Percentiles rank a stretch among this genome's conserved stretches.
phyloP scores from a whole-genome alignment of 441 rosid species.

The Erodium trifolium region DNA sequence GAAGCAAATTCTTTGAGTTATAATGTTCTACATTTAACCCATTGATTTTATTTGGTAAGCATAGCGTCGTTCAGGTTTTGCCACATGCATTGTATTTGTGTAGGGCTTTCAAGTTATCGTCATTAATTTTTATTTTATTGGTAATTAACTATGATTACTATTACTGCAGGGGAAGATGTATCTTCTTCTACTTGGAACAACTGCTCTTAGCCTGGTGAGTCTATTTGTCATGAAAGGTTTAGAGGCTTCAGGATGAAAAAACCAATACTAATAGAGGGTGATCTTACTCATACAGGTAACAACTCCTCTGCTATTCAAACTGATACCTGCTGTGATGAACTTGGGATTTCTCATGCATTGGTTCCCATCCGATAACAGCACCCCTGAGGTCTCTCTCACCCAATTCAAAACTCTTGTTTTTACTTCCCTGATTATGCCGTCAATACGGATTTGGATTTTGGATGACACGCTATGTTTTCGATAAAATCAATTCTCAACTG shows the following conservation, averaged over 20 bases:
- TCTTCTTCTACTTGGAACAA: conserved; percentile 9
- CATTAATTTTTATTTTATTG: neutral
- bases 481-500: neutral
- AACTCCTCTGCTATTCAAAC: conserved; percentile 8
- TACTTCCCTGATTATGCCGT: neutral
- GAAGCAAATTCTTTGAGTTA: no score
- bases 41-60: neutral
- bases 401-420: no score
- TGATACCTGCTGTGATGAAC: neutral
- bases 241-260: neutral
- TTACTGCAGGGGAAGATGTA: conserved; percentile 87
- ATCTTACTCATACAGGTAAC: neutral
- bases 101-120: neutral
- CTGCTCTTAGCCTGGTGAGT: conserved; percentile 8
- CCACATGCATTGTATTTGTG: neutral
- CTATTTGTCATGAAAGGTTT: neutral
- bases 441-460: neutral
- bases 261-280: neutral
- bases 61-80: neutral
- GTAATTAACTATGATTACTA: neutral
- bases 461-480: neutral
- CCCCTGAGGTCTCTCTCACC: conserved; percentile 4
- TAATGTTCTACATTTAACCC: no score
- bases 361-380: conserved; percentile 2
- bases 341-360: conserved; percentile 1